Base-by-base conservation (phyloP, 1,284 basidiomycete genomes). In the Puccinia sorghi region DNA sequence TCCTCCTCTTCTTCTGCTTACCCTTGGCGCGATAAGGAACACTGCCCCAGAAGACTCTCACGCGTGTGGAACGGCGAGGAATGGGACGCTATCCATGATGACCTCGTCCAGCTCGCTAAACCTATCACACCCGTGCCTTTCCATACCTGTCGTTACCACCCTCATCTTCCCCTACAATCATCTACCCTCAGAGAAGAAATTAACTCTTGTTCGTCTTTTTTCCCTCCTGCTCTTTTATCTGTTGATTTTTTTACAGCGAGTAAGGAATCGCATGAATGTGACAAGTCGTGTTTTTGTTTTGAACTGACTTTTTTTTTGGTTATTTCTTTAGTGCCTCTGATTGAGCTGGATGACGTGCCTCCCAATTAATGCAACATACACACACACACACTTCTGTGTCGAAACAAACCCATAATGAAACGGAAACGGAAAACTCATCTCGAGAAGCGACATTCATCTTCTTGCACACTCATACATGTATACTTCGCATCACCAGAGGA, bases 1-100 rank as follows among this genome's bases (percentile, higher is more conserved):
- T 25, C 63, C 41, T 43, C 46, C 25, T 11, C 43, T 2, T 50
- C 64, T 12, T 6, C 11, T n/a, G n/a, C n/a, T 20, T 22, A 25
- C 20, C 64, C 25, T 61, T 8, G 27, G 9, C 64, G 3, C 9
- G n/a, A 67, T 27, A 15, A 27, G 27, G 46, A 46, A 13, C 22
- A 32, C 2, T 25, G 3, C 12, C 46, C 46, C 6, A 52, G 48
- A 4, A 32, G 66, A 32, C 32, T 69, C 32, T 69, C 66, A 9
- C 8, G 41, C 48, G 46, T 48, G 37, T 69, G 66, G 66, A 52
- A 48, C 22, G 66, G 66, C 25, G 66, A 69, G 2, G 12, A 50
- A 17, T 69, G 66, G 66, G 66, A 69, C 22, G 22, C 25, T 9
- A 22, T 69, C 20, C 32, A 9, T 11, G 66, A 69, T 11, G 32